A percentile compares a stretch with the other conserved stretches of the same genome.
These are phyloP conservation scores for Diaporthe sp. DNA, from an alignment of 2,329 filamentous ascomycete genomes.

Conservation along the genomic window DNA sequence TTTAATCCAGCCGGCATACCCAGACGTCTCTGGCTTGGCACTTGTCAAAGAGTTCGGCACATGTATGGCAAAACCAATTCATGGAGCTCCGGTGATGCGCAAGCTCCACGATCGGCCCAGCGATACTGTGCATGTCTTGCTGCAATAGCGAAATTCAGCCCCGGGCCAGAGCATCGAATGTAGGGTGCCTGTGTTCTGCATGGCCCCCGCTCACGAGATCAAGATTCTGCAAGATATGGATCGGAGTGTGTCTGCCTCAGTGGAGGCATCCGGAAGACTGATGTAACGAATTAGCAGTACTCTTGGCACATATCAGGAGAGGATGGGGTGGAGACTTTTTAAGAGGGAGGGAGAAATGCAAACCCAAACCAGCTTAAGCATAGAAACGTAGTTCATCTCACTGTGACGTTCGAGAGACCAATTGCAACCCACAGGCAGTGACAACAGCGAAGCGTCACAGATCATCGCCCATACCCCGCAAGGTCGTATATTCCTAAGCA, in stretches of 20 bases:
- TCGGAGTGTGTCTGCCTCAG: neutral
- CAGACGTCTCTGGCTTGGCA: neutral
- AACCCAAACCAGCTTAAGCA: neutral
- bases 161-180: neutral
- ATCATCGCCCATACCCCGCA: slow-evolving; percentile 16
- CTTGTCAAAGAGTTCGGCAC: neutral
- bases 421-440: neutral
- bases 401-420: neutral
- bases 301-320: neutral
- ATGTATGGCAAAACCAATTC: neutral
- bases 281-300: neutral
- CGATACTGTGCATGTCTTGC: neutral
- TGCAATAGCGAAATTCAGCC: neutral
- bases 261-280: neutral
- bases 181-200: neutral
- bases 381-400: neutral
- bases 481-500: slow-evolving; percentile 10
- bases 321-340: neutral
- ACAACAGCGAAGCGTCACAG: neutral
- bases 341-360: neutral
- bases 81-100: neutral
- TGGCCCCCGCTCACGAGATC: neutral
- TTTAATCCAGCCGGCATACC: too few species aligned
- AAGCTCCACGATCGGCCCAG: neutral
- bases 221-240: too few species aligned